phyloP scores from a whole-genome alignment of 345 rosid species.

The Barbarea vulgaris region DNA sequence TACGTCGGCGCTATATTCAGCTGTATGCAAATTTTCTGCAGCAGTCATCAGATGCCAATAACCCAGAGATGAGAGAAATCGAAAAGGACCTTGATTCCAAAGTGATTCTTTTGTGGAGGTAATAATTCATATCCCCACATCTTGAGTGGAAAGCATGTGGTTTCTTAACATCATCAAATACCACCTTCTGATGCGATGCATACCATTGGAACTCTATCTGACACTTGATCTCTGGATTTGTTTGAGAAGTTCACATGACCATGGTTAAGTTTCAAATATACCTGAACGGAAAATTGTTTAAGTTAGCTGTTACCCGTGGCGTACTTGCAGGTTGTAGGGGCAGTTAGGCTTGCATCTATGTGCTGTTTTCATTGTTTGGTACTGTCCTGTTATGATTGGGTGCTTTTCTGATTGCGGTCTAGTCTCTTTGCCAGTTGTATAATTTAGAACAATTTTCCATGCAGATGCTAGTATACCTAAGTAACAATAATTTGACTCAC shows the following conservation, averaged over 20 bases:
- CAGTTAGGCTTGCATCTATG: not conserved
- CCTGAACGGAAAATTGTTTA: not conserved
- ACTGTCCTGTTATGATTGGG: constrained; percentile 6
- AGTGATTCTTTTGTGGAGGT: constrained; percentile 99
- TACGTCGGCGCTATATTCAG: constrained; percentile 84
- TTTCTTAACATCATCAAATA: constrained; percentile 12
- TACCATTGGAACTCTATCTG: not conserved
- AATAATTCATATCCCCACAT: constrained; percentile 30
- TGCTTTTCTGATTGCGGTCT: not conserved
- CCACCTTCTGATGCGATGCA: constrained; percentile 30
- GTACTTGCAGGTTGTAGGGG: not conserved
- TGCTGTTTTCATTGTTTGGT: not conserved
- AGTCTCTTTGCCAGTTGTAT: not conserved
- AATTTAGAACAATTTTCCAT: not conserved
- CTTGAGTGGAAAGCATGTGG: constrained; percentile 16
- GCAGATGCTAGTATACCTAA: not conserved
- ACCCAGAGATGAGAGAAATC: constrained; percentile 76
- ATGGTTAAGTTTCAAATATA: constrained; percentile 18
- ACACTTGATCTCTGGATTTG: constrained; percentile 20
- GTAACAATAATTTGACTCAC: not conserved
- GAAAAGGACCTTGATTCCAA: constrained; percentile 92
- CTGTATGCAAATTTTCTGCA: constrained; percentile 80
- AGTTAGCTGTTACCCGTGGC: not conserved
- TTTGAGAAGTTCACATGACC: constrained; percentile 24
- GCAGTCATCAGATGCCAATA: constrained; percentile 54